phyloP scores from a whole-genome alignment of 2,329 filamentous ascomycete species.

The Sarocladiaceae sp. region DNA sequence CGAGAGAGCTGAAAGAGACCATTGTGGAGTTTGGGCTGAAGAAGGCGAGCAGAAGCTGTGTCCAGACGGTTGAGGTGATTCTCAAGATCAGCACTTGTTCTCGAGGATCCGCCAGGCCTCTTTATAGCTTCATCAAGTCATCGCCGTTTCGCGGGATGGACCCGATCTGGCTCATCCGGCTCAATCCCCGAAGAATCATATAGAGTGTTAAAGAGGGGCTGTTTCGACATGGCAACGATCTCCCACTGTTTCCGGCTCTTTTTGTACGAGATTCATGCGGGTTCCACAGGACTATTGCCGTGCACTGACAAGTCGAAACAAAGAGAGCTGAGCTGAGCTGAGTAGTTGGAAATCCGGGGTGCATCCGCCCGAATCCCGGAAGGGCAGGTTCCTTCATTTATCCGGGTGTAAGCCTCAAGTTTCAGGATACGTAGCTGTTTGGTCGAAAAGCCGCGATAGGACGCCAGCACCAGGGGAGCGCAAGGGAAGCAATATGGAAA shows the following conservation, averaged over 20 bases:
- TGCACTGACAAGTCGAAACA: neutral
- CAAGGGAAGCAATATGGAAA: constrained; percentile 3
- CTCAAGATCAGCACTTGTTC: neutral
- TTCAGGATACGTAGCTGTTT: neutral
- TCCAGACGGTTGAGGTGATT: too few species aligned
- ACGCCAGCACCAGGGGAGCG: neutral
- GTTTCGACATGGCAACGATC: too few species aligned
- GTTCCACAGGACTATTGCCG: too few species aligned
- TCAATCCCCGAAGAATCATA: neutral
- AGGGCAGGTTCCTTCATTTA: constrained; percentile 4
- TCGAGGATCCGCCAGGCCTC: neutral
- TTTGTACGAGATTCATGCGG: too few species aligned
- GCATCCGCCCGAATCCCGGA: constrained; percentile 4
- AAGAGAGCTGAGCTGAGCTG: too few species aligned
- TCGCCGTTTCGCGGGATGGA: neutral
- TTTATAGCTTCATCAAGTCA: neutral
- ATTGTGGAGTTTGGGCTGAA: neutral
- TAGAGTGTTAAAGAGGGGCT: neutral
- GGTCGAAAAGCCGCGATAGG: too few species aligned
- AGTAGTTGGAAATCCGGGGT: too few species aligned
- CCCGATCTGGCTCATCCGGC: neutral
- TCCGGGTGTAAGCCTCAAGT: constrained; percentile 2
- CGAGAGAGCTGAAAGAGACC: constrained; percentile 6
- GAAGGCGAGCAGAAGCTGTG: neutral
- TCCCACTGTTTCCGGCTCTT: too few species aligned